phyloP scores from a whole-genome alignment of 768 basidiomycete genomes.

The Mycena rebaudengoi region DNA sequence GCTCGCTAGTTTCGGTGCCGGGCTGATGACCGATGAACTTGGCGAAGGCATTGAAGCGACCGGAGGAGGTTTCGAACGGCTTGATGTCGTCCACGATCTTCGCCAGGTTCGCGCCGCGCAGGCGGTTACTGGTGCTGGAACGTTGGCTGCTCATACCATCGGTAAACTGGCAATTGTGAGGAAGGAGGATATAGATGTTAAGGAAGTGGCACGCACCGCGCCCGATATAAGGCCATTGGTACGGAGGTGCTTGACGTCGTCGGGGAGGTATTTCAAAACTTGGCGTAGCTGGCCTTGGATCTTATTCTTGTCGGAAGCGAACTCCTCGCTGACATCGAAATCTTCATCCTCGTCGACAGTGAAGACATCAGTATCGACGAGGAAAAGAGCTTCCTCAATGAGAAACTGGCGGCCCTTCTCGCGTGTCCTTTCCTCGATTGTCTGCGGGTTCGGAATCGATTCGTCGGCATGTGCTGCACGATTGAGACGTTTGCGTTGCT shows the following conservation, averaged over 20 bases:
- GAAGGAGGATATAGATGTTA: too few species aligned
- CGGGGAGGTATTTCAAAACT: background rate
- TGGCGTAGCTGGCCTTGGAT: conserved; percentile 5
- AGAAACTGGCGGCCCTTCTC: conserved; percentile 2
- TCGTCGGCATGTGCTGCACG: background rate
- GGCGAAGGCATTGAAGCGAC: too few species aligned
- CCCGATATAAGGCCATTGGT: too few species aligned
- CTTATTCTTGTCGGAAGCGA: conserved; percentile 1
- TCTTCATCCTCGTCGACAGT: background rate
- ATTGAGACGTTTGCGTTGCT: background rate
- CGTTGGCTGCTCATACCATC: too few species aligned
- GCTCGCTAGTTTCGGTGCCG: background rate
- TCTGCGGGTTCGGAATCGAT: background rate
- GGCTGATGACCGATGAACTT: too few species aligned
- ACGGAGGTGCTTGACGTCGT: too few species aligned
- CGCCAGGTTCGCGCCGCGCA: too few species aligned
- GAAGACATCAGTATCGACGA: background rate
- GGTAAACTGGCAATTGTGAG: too few species aligned
- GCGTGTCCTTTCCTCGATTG: background rate
- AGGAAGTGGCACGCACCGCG: too few species aligned
- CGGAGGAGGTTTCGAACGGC: too few species aligned
- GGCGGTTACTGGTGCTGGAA: too few species aligned
- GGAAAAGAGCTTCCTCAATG: background rate
- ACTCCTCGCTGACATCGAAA: conserved; percentile 3
- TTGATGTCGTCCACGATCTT: too few species aligned